These are phyloP conservation scores for Pulveroboletus sp. DNA, from an alignment of 768 basidiomycete genomes.

Conservation along the genomic window DNA sequence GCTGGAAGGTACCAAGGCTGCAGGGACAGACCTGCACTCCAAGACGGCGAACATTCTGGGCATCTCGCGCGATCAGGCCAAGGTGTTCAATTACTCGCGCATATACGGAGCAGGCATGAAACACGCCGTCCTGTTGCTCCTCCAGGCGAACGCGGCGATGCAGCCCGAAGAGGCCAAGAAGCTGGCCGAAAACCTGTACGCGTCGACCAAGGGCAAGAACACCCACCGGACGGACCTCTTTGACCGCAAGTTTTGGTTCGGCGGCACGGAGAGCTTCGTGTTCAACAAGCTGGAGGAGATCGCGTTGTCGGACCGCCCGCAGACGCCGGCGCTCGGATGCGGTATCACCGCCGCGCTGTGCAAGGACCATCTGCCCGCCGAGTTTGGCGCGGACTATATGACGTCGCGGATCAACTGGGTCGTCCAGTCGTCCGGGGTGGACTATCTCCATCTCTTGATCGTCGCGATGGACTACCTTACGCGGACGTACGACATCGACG, in stretches of 20 bases:
- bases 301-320: conserved; percentile 78
- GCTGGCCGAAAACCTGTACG: conserved; percentile 81
- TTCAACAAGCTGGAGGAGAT: conserved; percentile 99
- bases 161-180: conserved; percentile 72
- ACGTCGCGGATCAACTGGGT: conserved; percentile 99
- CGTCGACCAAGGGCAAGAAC: conserved; percentile 89
- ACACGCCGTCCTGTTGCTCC: conserved; percentile 82
- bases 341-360: conserved; percentile 92
- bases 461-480: conserved; percentile 91
- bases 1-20: conserved; percentile 91
- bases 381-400: conserved; percentile 85
- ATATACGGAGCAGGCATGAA: conserved; percentile 99
- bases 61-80: conserved; percentile 91
- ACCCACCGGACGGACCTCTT: conserved; percentile 74
- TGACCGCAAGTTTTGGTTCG: conserved; percentile 89
- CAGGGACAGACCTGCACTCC: conserved; percentile 94
- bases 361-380: conserved; percentile 78
- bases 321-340: conserved; percentile 91
- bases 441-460: conserved; percentile 95
- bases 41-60: conserved; percentile 92
- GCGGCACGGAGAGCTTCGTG: conserved; percentile 91
- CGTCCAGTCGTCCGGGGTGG: conserved; percentile 96
- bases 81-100: conserved; percentile 98
- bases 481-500: conserved; percentile 74
- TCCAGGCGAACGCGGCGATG: conserved; percentile 82